Percentiles rank a stretch among this genome's conserved stretches.
phyloP scores from a whole-genome alignment of 116 monocot genomes.

The Papilionanthe hybrid region DNA sequence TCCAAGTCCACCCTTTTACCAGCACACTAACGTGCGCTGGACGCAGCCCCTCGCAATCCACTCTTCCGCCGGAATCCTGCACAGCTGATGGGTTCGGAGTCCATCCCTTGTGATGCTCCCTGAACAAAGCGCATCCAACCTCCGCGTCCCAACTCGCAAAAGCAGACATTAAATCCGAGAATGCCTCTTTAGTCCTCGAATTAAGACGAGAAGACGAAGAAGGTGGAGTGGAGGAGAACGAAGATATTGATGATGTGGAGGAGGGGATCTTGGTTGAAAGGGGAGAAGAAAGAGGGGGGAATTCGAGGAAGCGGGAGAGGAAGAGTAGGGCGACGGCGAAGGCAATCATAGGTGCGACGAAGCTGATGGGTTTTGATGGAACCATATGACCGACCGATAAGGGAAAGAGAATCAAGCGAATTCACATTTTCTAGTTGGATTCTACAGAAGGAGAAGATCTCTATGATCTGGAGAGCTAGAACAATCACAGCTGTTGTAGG shows the following conservation, averaged over 20 bases:
- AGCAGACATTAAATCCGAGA: constrained; percentile 56
- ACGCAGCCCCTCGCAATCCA: constrained; percentile 13
- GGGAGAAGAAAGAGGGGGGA: constrained; percentile 33
- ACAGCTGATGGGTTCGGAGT: constrained; percentile 36
- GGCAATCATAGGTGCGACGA: constrained; percentile 45
- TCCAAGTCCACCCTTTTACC: constrained; percentile 61
- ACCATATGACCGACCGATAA: constrained; percentile 13
- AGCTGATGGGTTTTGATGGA: constrained; percentile 29
- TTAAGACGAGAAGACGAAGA: not conserved
- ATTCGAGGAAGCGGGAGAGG: constrained; percentile 38
- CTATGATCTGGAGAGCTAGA: not conserved
- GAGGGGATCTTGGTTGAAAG: constrained; percentile 6
- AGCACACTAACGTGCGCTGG: constrained; percentile 51
- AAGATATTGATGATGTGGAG: not conserved
- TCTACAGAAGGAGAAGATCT: too few relatives aligned
- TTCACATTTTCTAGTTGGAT: not conserved
- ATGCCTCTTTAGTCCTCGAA: constrained; percentile 19
- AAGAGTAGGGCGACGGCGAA: constrained; percentile 37
- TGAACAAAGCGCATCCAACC: constrained; percentile 58
- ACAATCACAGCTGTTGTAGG: too few relatives aligned
- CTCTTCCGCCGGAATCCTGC: constrained; percentile 19
- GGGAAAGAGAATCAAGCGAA: not conserved
- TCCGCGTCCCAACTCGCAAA: constrained; percentile 57
- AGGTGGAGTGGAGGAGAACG: not conserved
- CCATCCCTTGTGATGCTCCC: constrained; percentile 22